Base-by-base conservation (phyloP, 1,284 basidiomycete species). In the Tilletia setariae region DNA sequence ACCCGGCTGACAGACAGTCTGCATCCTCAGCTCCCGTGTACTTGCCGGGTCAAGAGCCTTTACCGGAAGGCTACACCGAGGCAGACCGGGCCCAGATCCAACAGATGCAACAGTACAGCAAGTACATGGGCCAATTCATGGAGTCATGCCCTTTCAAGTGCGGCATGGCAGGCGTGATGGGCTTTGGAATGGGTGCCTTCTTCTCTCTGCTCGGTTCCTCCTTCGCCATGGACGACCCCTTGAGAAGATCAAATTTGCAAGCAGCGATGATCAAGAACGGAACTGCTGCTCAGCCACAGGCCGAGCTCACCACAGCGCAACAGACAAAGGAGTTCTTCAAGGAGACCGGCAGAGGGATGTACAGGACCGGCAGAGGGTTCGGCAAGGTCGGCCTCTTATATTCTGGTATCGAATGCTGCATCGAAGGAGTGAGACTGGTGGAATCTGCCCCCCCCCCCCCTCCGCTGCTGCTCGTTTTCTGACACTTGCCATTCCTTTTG, bases 271-370 rank as follows among this genome's bases (percentile, higher is more conserved):
- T 67, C n/a, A n/a, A 43, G 56, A 62, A 61, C 28, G 66, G 32
- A 8, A n/a, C n/a, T 40, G 66, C 43, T 15, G 62, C 64, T 11
- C 62, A 67, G 21, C 70, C 66, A 7, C 68, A 66, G 13, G 72
- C 68, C 0, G 74, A 76, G 3, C 47, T 75, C 61, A 69, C 72
- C 16, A 79, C 80, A 11, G 74, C 72, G 67, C 90, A 93, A 82
- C 92, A 94, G 80, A 91, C 93, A 0, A 86, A 88, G 61, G 89
- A 90, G 75, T 89, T 96, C 49, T 92, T 98, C 84, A 92, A 89
- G 80, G 94, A 98, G 75, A 98, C 97, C 89, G 95, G 94, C 0
- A 89, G 87, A 74, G 90, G 90, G 59, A 96, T 98, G 93, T 94
- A 89, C 88, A 86, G 87, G 40, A 91, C 87, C 66, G 95, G 95